phyloP scores from a whole-genome alignment of 768 basidiomycete species.

The Butyriboletus loyo region DNA sequence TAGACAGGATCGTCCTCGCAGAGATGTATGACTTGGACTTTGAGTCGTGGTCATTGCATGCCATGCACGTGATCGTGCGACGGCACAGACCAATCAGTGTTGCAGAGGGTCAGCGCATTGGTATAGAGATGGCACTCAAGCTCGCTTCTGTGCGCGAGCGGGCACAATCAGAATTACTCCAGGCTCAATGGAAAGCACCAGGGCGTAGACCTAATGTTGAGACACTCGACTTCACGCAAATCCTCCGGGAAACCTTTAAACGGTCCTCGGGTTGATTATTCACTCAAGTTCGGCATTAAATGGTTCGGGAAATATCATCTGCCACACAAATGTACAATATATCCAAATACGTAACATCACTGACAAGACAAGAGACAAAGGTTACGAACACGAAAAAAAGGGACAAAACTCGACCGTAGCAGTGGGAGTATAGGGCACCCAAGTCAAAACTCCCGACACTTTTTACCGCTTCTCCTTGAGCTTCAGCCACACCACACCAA shows the following conservation, averaged over 20 bases:
- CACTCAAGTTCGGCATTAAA: neutral
- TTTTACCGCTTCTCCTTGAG: conserved; percentile 71
- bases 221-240: neutral
- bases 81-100: conserved; percentile 5
- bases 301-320: neutral
- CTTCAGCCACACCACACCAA: conserved; percentile 72
- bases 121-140: conserved; percentile 16
- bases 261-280: neutral
- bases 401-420: neutral
- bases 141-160: conserved; percentile 12
- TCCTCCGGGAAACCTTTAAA: neutral
- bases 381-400: neutral
- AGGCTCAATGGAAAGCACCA: too few relatives aligned
- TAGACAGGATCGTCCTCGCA: conserved; percentile 35
- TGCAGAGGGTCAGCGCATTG: conserved; percentile 30
- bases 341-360: neutral
- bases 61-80: conserved; percentile 32
- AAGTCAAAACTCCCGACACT: neutral
- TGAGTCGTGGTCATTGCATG: conserved; percentile 34
- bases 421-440: neutral
- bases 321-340: neutral
- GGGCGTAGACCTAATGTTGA: neutral
- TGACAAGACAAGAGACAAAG: neutral
- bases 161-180: too few relatives aligned
- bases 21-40: conserved; percentile 23